These are phyloP conservation scores for Rutstroemia sp. DNA, from an alignment of 2,329 filamentous ascomycete species.

Conservation along the genomic window DNA sequence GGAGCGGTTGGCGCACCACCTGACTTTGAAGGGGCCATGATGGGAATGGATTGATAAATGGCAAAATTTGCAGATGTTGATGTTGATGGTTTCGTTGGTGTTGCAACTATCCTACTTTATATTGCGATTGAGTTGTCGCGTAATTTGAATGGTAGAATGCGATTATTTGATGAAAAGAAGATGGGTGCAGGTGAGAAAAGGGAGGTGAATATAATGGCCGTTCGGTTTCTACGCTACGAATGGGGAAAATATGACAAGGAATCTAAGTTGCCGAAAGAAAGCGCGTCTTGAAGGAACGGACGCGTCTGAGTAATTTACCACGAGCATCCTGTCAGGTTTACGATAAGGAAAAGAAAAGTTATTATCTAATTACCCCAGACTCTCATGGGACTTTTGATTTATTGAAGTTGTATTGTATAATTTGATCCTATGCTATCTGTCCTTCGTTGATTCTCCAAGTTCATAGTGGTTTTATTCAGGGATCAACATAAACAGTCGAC, in stretches of 20 bases:
- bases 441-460: too few relatives aligned
- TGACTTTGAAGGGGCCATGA: conserved; percentile 29
- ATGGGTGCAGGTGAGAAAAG: neutral
- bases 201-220: neutral
- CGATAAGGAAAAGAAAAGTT: neutral
- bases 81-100: neutral
- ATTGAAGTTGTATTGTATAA: neutral
- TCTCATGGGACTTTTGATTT: neutral
- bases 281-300: neutral
- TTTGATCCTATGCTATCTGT: too few relatives aligned
- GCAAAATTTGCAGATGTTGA: neutral
- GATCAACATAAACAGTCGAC: neutral
- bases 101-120: neutral
- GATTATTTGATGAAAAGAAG: neutral
- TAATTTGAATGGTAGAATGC: neutral
- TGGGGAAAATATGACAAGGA: neutral
- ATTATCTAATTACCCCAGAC: neutral
- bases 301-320: neutral
- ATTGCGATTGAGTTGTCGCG: neutral
- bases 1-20: conserved; percentile 18
- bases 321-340: neutral
- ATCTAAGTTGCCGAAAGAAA: neutral
- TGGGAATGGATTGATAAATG: neutral
- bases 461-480: neutral
- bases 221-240: neutral